Percentiles rank a stretch among this genome's conserved stretches.
Conservation (phyloP, 768 basidiomycete species). For the Sistotremastrum niveocremeum region DNA sequence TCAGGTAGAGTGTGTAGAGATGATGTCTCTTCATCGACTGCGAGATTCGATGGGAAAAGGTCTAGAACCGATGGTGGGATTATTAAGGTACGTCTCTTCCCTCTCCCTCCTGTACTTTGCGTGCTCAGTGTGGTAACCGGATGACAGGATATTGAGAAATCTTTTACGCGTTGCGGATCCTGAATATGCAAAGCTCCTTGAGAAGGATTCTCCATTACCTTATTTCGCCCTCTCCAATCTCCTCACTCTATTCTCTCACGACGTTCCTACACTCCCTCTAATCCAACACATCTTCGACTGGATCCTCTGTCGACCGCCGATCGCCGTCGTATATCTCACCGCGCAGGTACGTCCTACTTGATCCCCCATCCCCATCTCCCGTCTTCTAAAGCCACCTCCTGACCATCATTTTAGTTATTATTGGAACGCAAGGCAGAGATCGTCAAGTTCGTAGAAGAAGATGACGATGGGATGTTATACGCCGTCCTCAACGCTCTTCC, state of each 20-base stretch:
- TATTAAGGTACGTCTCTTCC: conserved; percentile 39
- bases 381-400: background rate
- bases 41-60: conserved; percentile 82
- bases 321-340: conserved; percentile 69
- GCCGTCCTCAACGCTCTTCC: conserved; percentile 48
- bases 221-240: conserved; percentile 86
- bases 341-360: conserved; percentile 46
- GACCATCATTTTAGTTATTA: conserved; percentile 39
- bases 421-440: conserved; percentile 61
- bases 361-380: background rate
- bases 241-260: conserved; percentile 85
- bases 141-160: conserved; percentile 53
- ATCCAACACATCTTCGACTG: conserved; percentile 92
- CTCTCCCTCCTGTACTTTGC: conserved; percentile 8
- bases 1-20: conserved; percentile 48
- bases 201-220: conserved; percentile 66
- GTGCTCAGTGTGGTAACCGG: conserved; percentile 2
- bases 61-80: conserved; percentile 73
- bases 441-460: conserved; percentile 43
- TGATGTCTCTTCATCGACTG: conserved; percentile 62
- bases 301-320: conserved; percentile 69
- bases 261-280: conserved; percentile 76
- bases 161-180: conserved; percentile 62
- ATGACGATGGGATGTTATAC: conserved; percentile 75
- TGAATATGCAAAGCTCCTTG: conserved; percentile 50